Evolutionary conservation across 441 rosid species (phyloP).

Genomic region (Jatropha multifida): DNA sequence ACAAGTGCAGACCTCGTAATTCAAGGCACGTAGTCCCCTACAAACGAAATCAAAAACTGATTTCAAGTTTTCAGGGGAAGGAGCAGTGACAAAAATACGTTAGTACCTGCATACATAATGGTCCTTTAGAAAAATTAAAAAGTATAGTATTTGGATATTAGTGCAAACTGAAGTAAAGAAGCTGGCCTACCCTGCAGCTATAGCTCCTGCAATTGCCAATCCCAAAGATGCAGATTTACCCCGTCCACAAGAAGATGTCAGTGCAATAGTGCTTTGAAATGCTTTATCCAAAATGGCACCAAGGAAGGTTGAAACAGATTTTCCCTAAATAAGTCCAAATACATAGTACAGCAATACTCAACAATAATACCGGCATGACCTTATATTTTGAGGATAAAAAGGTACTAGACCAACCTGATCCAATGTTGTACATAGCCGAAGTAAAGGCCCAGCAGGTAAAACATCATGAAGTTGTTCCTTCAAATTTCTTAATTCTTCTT

Average conservation of each 20-base stretch:
- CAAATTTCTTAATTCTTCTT: slow-evolving; percentile 63
- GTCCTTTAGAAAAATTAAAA: neutral
- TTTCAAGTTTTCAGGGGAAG: slow-evolving; percentile 90
- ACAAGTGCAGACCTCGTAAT: slow-evolving; percentile 60
- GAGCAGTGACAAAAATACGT: slow-evolving; percentile 84
- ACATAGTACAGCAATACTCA: neutral
- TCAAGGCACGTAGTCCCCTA: slow-evolving; percentile 74
- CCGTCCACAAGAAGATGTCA: slow-evolving; percentile 92
- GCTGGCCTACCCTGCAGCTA: slow-evolving; percentile 79
- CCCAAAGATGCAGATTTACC: slow-evolving; percentile 98
- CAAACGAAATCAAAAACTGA: slow-evolving; percentile 82
- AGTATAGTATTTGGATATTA: neutral
- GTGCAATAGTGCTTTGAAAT: slow-evolving; percentile 65
- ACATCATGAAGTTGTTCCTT: slow-evolving; percentile 77
- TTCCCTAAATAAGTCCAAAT: slow-evolving; percentile 47
- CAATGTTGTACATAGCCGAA: slow-evolving; percentile 77
- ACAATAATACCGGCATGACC: neutral
- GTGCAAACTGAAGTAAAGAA: neutral
- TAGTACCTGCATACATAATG: slow-evolving; percentile 54
- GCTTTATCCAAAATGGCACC: slow-evolving; percentile 85
- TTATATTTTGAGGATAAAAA: too few species aligned
- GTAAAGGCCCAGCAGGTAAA: slow-evolving; percentile 85
- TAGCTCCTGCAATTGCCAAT: slow-evolving; percentile 83
- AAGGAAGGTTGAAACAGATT: slow-evolving; percentile 79
- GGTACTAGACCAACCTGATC: slow-evolving; percentile 61